These are phyloP conservation scores for Paxillus rubicundulus DNA, from an alignment of 768 basidiomycete genomes.

Conservation along the genomic window DNA sequence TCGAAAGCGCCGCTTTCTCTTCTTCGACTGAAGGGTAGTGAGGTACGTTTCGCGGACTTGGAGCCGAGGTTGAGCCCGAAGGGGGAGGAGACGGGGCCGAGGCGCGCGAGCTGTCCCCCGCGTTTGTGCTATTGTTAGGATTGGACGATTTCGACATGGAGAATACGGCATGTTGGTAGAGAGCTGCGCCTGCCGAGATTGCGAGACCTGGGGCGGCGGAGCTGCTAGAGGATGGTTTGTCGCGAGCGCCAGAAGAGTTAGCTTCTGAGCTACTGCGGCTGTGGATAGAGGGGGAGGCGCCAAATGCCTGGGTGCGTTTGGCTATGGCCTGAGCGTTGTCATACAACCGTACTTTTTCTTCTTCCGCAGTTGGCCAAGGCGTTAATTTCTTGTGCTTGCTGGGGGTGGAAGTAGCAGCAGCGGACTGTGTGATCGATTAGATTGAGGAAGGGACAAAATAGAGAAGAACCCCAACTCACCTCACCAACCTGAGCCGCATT, in stretches of 20 bases:
- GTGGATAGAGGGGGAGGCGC: slow-evolving; percentile 23
- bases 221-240: slow-evolving; percentile 12
- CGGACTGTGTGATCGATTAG: slow-evolving; percentile 13
- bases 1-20: slow-evolving; percentile 67
- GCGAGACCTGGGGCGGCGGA: slow-evolving; percentile 16
- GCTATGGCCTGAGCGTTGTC: slow-evolving; percentile 68
- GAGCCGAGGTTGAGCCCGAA: slow-evolving; percentile 7
- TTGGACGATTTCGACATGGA: slow-evolving; percentile 29
- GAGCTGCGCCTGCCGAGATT: slow-evolving; percentile 40
- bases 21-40: slow-evolving; percentile 64
- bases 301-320: slow-evolving; percentile 49
- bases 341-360: slow-evolving; percentile 73
- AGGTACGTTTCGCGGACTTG: slow-evolving; percentile 31
- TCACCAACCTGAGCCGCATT: slow-evolving; percentile 26
- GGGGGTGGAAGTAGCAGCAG: background rate
- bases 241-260: slow-evolving; percentile 16
- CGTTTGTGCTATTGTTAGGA: slow-evolving; percentile 10
- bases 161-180: slow-evolving; percentile 47
- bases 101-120: slow-evolving; percentile 25
- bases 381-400: slow-evolving; percentile 13
- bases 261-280: slow-evolving; percentile 30
- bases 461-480: slow-evolving; percentile 16
- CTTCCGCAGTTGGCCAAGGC: slow-evolving; percentile 67
- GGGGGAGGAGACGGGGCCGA: slow-evolving; percentile 27
- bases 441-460: background rate